Base-by-base conservation (phyloP, 2,329 filamentous ascomycete genomes). In the Huntiella bhutanensis region DNA sequence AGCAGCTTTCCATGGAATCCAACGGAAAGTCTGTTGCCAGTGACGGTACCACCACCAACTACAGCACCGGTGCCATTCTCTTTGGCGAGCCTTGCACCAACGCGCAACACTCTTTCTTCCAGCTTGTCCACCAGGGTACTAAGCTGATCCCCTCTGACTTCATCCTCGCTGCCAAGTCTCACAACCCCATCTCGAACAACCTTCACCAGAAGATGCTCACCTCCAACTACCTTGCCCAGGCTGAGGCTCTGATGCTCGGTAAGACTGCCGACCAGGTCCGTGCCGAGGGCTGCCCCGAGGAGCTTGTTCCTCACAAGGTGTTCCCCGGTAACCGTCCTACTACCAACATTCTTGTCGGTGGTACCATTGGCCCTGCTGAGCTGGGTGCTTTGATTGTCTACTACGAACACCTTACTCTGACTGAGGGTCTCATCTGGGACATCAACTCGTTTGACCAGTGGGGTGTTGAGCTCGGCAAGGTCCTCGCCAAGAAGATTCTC, bases 371-470 rank as follows among this genome's bases (percentile, higher is more conserved):
- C 13, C 91, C 91, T 6, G 84, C 80, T 38, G 86, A 93, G 57
- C 75, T 98, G 41, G 91, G 91, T 59, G 88, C 91, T 3, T 67
- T 98, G 56, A 98, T 98, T 56, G 88, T 86, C 54, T 98, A 96
- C 74, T 98, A 98, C 66, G 91, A 98, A 73, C 91, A 98, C 67
- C 68, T 96, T 51, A 96, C 91, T 48, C 98, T 98, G 64, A 92
- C 84, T 34, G 91, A 98, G 68, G 91, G 91, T 57, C 88, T 87
- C 45, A 72, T 98, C 61, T 98, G 91, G 91, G 93, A 96, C 68
- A 94, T 98, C 71, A 98, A 98, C 76, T 86, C 80, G 59, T 98
- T 96, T 60, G 91, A 98, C 68, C 91, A 98, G 71, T 98, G 91
- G 91, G 91, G 91, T 66, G 91, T 98, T 39, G 91, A 98, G 72